A percentile compares a stretch with the other conserved stretches of the same genome.
These are phyloP conservation scores for Aspergillus japonicus DNA, from an alignment of 2,329 filamentous ascomycete genomes.

Conservation along the genomic window DNA sequence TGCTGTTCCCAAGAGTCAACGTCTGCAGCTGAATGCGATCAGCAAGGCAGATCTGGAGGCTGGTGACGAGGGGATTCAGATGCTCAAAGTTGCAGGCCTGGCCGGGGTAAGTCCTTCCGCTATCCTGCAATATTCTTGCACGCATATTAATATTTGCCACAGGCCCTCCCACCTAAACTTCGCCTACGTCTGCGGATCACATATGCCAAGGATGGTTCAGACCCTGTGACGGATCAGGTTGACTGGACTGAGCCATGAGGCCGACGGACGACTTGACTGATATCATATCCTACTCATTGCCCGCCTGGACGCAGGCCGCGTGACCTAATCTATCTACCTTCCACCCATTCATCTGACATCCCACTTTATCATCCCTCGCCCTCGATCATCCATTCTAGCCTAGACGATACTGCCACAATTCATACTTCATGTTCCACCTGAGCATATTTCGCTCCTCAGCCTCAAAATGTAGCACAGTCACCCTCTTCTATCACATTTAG, in stretches of 20 bases:
- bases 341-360: background rate
- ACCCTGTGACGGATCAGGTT: slow-evolving; percentile 82
- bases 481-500: background rate
- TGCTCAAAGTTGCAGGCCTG: slow-evolving; percentile 81
- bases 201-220: slow-evolving; percentile 69
- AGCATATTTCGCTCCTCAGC: background rate
- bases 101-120: slow-evolving; percentile 75
- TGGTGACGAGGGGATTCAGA: slow-evolving; percentile 81
- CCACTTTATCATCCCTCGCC: background rate
- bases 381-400: background rate
- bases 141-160: slow-evolving; percentile 20
- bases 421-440: background rate
- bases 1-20: slow-evolving; percentile 94
- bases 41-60: slow-evolving; percentile 73
- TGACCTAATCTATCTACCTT: background rate
- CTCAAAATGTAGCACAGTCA: background rate
- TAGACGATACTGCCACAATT: background rate
- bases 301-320: background rate
- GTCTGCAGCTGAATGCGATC: slow-evolving; percentile 86
- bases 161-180: slow-evolving; percentile 70
- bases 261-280: background rate
- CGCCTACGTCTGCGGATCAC: slow-evolving; percentile 82
- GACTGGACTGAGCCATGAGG: slow-evolving; percentile 82
- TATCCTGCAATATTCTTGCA: slow-evolving; percentile 12
- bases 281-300: background rate